Percentiles rank a stretch among this genome's conserved stretches.
Evolutionary conservation across 208 protist species (phyloP).

Genomic region (Trypanosoma rangeli): DNA sequence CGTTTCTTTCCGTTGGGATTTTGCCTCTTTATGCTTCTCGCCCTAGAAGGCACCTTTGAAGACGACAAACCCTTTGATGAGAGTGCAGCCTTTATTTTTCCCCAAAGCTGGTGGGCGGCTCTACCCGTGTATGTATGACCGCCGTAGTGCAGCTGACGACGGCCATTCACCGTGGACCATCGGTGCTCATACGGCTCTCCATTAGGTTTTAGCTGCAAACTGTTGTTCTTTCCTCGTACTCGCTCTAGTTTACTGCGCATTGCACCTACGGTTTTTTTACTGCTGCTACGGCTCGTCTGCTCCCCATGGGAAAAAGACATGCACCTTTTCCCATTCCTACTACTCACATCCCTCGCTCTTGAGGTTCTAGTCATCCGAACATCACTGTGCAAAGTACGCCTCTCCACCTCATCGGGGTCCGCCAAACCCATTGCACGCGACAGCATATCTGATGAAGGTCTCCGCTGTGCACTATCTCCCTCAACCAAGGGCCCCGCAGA

Average conservation of each 20-base stretch:
- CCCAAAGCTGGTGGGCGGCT: conserved; percentile 67
- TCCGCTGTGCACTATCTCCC: background rate
- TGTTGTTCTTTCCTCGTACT: background rate
- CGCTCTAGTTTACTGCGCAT: background rate
- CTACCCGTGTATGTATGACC: conserved; percentile 57
- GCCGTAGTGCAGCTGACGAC: conserved; percentile 68
- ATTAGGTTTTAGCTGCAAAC: conserved; percentile 37
- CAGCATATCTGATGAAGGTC: background rate
- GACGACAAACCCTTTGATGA: background rate
- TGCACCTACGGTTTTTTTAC: background rate
- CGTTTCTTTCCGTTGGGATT: background rate
- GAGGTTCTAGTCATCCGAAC: background rate
- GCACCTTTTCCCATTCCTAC: background rate
- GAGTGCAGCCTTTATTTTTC: conserved; percentile 41
- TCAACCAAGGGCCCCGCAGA: background rate
- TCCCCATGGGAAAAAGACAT: background rate
- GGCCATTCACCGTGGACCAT: conserved; percentile 62
- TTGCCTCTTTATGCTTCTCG: background rate
- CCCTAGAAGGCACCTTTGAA: background rate
- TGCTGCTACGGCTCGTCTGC: background rate
- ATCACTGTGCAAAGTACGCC: background rate
- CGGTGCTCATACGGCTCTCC: conserved; percentile 45
- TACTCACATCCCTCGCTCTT: background rate
- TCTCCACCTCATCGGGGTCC: background rate
- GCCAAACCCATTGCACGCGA: conserved; percentile 1